These are phyloP conservation scores for Nakazawaea ambrosiae DNA, from an alignment of 805 yeast genomes.

Conservation along the genomic window DNA sequence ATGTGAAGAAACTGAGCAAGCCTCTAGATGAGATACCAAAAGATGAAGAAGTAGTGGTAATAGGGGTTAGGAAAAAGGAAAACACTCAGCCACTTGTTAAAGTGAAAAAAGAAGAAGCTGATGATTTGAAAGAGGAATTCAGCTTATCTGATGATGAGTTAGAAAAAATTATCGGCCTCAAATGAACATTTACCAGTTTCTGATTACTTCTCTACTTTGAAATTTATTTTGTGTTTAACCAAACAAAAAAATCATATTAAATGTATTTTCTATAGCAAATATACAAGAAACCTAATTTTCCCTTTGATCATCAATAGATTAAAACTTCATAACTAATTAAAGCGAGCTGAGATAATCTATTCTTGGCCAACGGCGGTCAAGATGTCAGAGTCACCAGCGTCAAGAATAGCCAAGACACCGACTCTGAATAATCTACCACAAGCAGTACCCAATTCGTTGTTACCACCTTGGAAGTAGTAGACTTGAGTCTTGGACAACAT, in stretches of 20 bases:
- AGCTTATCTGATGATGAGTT: constrained; percentile 8
- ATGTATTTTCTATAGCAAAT: no score
- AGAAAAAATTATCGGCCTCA: no score
- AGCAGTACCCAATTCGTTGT: constrained; percentile 99
- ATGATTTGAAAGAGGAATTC: constrained; percentile 1
- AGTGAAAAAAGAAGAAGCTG: constrained; percentile 4
- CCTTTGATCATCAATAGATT: neutral
- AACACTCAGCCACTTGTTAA: neutral
- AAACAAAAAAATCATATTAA: no score
- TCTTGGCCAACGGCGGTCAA: constrained; percentile 48
- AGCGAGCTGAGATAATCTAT: constrained; percentile 4
- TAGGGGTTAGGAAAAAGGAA: neutral
- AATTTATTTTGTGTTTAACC: no score
- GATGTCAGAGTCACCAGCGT: constrained; percentile 99
- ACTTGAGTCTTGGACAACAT: constrained; percentile 97
- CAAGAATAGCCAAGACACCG: constrained; percentile 92
- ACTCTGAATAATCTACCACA: constrained; percentile 99
- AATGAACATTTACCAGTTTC: no score
- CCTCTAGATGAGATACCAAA: constrained; percentile 16
- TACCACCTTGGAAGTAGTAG: constrained; percentile 99
- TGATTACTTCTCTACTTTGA: no score
- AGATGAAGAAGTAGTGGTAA: constrained; percentile 14
- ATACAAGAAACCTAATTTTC: no score
- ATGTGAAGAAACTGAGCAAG: constrained; percentile 23
- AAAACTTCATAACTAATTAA: no score